Conservation (phyloP, 23 red algal species). For the Gracilaria domingensis region DNA sequence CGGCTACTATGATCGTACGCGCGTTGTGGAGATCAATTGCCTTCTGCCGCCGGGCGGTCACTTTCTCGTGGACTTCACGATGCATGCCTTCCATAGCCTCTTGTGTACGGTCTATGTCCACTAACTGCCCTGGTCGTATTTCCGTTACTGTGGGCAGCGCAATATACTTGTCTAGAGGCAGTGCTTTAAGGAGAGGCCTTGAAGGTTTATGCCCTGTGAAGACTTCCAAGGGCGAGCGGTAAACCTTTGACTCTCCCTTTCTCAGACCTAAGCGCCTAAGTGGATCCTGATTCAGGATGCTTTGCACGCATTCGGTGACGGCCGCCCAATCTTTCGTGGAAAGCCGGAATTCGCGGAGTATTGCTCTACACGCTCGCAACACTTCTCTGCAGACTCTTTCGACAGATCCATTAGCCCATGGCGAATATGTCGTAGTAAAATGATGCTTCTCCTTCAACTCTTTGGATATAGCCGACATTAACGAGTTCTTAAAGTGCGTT, state of each 20-base stretch:
- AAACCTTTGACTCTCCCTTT: not conserved
- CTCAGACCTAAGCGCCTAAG: slow-evolving; percentile 8
- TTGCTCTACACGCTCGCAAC: slow-evolving; percentile 17
- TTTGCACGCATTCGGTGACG: slow-evolving; percentile 36
- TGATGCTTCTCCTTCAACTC: slow-evolving; percentile 37
- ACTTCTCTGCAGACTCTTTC: slow-evolving; percentile 41
- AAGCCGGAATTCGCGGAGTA: slow-evolving; percentile 34
- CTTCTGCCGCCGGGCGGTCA: not conserved
- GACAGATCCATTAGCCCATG: no score
- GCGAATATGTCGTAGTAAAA: slow-evolving; percentile 43
- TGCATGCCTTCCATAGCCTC: slow-evolving; percentile 45
- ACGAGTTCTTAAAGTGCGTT: slow-evolving; percentile 30
- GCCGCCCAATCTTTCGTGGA: slow-evolving; percentile 30
- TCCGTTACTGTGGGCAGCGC: not conserved
- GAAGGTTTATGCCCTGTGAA: slow-evolving; percentile 36
- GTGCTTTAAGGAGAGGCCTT: not conserved
- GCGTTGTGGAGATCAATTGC: slow-evolving; percentile 13
- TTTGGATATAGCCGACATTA: slow-evolving; percentile 4
- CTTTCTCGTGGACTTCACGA: not conserved
- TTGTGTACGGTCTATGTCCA: slow-evolving; percentile 32
- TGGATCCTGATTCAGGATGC: slow-evolving; percentile 38
- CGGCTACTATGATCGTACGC: slow-evolving; percentile 3
- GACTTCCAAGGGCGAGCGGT: slow-evolving; percentile 16
- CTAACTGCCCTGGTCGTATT: slow-evolving; percentile 23
- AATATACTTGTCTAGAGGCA: slow-evolving; percentile 1